Evolutionary conservation across 2,329 filamentous ascomycete genomes (phyloP).

Genomic region (Blastomyces silverae): DNA sequence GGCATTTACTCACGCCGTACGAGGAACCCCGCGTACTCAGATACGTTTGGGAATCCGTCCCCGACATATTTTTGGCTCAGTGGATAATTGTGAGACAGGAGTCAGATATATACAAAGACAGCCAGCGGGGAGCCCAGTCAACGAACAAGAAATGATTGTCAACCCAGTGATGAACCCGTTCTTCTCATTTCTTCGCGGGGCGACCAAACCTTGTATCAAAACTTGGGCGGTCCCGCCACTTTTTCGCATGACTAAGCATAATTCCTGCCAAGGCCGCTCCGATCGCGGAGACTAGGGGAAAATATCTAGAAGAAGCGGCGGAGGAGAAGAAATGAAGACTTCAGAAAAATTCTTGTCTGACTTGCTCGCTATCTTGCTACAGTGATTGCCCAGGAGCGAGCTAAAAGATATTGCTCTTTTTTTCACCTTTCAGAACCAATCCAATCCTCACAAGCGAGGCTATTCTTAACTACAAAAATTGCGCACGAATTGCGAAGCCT

Average conservation of each 20-base stretch:
- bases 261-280: not conserved
- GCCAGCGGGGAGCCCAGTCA: not conserved
- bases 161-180: not conserved
- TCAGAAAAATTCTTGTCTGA: not conserved
- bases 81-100: not conserved
- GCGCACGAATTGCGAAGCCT: not conserved
- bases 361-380: not conserved
- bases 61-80: slow-evolving; percentile 16
- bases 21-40: slow-evolving; percentile 57
- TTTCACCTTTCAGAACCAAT: not conserved
- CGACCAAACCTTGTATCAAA: not conserved
- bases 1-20: slow-evolving; percentile 49
- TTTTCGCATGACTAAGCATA: slow-evolving; percentile 8
- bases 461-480: not conserved
- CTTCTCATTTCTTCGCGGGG: not conserved
- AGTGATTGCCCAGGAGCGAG: not conserved
- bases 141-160: not conserved
- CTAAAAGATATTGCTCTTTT: not conserved
- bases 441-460: not conserved
- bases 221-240: slow-evolving; percentile 3
- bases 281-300: not conserved
- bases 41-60: slow-evolving; percentile 50
- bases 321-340: not conserved
- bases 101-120: not conserved
- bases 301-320: not conserved